Evolutionary conservation across 768 basidiomycete species (phyloP).

Genomic region (Roridomyces roridus): DNA sequence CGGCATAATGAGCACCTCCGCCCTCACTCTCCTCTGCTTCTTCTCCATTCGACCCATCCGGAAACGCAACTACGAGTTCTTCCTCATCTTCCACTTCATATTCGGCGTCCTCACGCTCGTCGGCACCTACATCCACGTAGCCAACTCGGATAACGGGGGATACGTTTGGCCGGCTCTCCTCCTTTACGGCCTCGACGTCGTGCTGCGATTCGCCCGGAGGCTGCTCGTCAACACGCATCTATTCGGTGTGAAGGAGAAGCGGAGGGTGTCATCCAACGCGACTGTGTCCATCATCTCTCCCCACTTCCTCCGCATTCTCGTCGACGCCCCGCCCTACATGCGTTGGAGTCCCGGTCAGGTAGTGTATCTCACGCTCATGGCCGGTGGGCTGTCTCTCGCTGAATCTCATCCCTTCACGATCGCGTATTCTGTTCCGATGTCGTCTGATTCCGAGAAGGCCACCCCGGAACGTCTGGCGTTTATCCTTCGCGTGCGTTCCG

Average conservation of each 20-base stretch:
- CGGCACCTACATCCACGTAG: constrained; percentile 33
- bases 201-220: constrained; percentile 43
- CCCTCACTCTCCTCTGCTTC: constrained; percentile 39
- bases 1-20: constrained; percentile 28
- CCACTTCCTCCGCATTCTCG: constrained; percentile 44
- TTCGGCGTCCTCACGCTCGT: constrained; percentile 37
- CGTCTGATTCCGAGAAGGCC: neutral
- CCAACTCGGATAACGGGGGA: constrained; percentile 19
- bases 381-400: constrained; percentile 37
- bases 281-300: constrained; percentile 41
- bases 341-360: constrained; percentile 49
- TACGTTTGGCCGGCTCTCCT: constrained; percentile 46
- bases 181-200: constrained; percentile 49
- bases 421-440: neutral
- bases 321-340: constrained; percentile 35
- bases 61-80: constrained; percentile 41
- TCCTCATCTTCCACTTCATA: constrained; percentile 44
- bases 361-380: constrained; percentile 49
- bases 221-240: constrained; percentile 35
- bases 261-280: constrained; percentile 19
- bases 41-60: constrained; percentile 46
- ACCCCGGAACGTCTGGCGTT: constrained; percentile 44
- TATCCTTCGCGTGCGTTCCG: constrained; percentile 53
- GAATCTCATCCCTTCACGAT: constrained; percentile 59
- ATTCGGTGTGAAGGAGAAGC: constrained; percentile 34